Base-by-base conservation (phyloP, 345 rosid genomes). In the Chamaenerion angustifolium region DNA sequence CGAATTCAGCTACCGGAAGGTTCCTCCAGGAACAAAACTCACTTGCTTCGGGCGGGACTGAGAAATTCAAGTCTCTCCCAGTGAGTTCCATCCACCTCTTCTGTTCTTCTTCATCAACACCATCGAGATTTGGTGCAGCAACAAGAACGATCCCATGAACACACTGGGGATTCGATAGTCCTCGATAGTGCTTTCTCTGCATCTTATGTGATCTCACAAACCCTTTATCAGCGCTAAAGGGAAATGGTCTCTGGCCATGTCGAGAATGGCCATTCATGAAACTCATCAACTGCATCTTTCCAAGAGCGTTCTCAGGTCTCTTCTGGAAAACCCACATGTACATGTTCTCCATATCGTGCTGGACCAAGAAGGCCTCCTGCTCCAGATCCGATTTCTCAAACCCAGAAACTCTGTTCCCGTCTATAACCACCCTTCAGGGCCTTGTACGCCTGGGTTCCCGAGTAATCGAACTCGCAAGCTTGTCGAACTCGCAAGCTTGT, bases 241-340 rank as follows among this genome's bases (percentile, higher is more conserved):
- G 82, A 55, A 77, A 77, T 0, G 76, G 67, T 4, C 64, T 71
- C 64, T 77, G 76, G 16, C 82, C 82, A 51, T 63, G 82, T 37
- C 79, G 79, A 35, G 76, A 77, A 53, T 77, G 82, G 18, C 82
- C 82, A 14, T 77, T 77, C 82, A 73, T 77, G 52, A 57, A 77
- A 62, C 82, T 77, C 72, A 79, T 63, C 58, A 73, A 48, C 70
- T 77, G 79, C 82, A 77, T 77, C 76, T 77, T 77, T 43, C 82
- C 82, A 49, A 77, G 53, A 25, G 79, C 79, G 58, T 77, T 73
- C 45, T 77, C 82, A 31, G 82, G 82, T 63, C 79, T 71, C 48
- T 73, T 76, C 74, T 61, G 70, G 61, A 77, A 73, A 54, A 59
- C 71, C 82, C 82, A 77, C 82, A 77, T 71, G 55, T 77, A 77